Conservation (phyloP, 192 early-diverging fungal genomes). For the Coemansia sp. region DNA sequence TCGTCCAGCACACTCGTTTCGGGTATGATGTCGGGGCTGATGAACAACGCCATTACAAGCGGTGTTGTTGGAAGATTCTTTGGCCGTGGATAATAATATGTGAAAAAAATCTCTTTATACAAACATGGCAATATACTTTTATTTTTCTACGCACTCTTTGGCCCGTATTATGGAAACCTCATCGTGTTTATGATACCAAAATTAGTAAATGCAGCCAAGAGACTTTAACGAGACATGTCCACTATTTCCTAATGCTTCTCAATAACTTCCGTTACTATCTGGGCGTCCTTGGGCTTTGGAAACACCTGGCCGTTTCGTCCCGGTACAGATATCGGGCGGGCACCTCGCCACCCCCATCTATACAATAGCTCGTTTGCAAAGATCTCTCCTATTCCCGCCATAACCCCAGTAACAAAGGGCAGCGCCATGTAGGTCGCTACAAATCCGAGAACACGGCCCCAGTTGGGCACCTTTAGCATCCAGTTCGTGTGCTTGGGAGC, state of each 20-base stretch:
- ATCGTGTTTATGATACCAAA: not conserved
- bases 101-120: not conserved
- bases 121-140: not conserved
- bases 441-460: constrained; percentile 26
- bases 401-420: constrained; percentile 55
- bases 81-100: constrained; percentile 29
- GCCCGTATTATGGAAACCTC: not conserved
- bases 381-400: constrained; percentile 78
- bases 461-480: constrained; percentile 12
- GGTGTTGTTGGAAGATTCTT: constrained; percentile 49
- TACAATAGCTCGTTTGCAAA: constrained; percentile 77
- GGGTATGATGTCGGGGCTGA: constrained; percentile 58
- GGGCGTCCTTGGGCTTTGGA: constrained; percentile 13
- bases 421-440: constrained; percentile 44
- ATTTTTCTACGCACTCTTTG: not conserved
- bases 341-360: constrained; percentile 71
- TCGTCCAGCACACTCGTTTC: constrained; percentile 40
- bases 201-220: not conserved
- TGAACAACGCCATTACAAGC: constrained; percentile 42
- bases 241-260: constrained; percentile 64
- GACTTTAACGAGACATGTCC: constrained; percentile 58
- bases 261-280: not conserved
- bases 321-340: constrained; percentile 33
- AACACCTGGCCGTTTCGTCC: constrained; percentile 36
- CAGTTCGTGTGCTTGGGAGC: not conserved